Evolutionary conservation across 768 basidiomycete genomes (phyloP).

Genomic region (Trametes villosa): DNA sequence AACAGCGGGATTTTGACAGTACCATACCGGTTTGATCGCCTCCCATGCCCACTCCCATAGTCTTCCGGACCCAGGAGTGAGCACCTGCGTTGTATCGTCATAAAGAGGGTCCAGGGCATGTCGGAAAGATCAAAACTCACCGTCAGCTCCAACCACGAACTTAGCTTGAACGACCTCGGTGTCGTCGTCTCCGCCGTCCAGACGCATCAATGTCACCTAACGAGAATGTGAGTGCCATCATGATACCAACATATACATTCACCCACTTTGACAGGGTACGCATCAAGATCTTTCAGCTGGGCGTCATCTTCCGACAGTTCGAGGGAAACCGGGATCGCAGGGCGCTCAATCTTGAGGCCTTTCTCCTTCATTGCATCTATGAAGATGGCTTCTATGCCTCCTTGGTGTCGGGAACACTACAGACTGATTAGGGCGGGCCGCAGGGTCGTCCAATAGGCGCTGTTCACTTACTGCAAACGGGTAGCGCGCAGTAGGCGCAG

Average conservation of each 20-base stretch:
- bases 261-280: conserved; percentile 40
- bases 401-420: conserved; percentile 65
- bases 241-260: neutral
- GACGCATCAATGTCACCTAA: conserved; percentile 51
- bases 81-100: conserved; percentile 51
- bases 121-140: conserved; percentile 40
- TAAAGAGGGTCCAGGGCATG: neutral
- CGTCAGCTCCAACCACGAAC: conserved; percentile 78
- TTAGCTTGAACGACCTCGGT: conserved; percentile 68
- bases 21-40: conserved; percentile 63
- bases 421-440: neutral
- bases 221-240: neutral
- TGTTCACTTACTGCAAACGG: conserved; percentile 61
- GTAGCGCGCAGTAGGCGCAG: conserved; percentile 64
- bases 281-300: conserved; percentile 38
- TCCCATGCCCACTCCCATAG: conserved; percentile 68
- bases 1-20: neutral
- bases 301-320: neutral
- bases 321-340: conserved; percentile 48
- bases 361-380: conserved; percentile 54
- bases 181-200: conserved; percentile 41
- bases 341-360: conserved; percentile 55
- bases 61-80: conserved; percentile 82
- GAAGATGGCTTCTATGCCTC: conserved; percentile 63
- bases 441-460: neutral